Base-by-base conservation (phyloP, 495 filamentous ascomycete species). In the Chlorociboria aeruginascens region DNA sequence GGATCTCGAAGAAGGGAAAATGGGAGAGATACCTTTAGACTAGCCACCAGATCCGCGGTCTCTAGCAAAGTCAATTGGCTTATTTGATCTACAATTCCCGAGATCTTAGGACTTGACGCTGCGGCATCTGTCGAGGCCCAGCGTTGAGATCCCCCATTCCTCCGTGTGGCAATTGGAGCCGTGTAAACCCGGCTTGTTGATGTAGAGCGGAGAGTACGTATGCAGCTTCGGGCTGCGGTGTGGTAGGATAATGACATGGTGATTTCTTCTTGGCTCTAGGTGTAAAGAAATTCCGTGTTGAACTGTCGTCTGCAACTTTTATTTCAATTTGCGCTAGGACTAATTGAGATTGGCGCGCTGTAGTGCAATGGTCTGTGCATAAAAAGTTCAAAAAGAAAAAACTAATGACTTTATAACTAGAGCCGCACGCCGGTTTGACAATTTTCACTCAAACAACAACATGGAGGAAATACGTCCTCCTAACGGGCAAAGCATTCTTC, bases 21-120 rank as follows among this genome's bases (percentile, higher is more conserved):
- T n/a, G 34, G 31, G 13, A 17, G 20, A 64, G 68, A 38, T 58
- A 87, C 93, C 82, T 97, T 99, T 57, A 99, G 69, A 61, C 77
- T 85, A 34, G 89, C 76, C 29, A 99, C 92, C 14, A 99, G 71
- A 63, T 96, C 90, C 35, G 93, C 89, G 7, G 93, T 99, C 74
- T 99, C 93, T 58, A 99, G 68, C 48, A 99, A 73, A 14, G 89
- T 99, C 76, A 99, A 84, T 80, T 88, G 80, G 67, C 89, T 89
- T 62, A 99, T 97, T 66, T 97, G 89, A 67, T 97, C 92, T 49
- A 99, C 92, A 58, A 99, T 97, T 43, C 74, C 76, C 43, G 78
- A 56, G 57, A 99, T 92, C 75, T 97, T 97, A 28, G 92, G 86
- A 66, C 83, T 89, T 48, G 74, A 65, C 44, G 51, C 73, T 43